Evolutionary conservation across 73 alveolate species (phyloP).

Genomic region (Paramecium bursaria): DNA sequence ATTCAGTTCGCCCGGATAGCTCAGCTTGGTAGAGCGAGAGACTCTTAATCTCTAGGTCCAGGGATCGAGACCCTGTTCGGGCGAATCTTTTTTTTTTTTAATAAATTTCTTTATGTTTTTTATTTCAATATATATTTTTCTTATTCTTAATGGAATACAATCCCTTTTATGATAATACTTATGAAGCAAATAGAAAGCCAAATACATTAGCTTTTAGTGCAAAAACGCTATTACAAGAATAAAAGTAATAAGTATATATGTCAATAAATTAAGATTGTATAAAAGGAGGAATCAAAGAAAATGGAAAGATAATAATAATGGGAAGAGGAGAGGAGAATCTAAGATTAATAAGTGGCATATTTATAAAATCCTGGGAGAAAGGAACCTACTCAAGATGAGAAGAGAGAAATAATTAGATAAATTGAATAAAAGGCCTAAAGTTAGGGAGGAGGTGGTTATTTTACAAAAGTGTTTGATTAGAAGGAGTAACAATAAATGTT

Average conservation of each 20-base stretch:
- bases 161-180: conserved; percentile 38
- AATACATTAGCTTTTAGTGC: conserved; percentile 29
- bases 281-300: conserved; percentile 30
- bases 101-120: not conserved
- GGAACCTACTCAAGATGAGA: not conserved
- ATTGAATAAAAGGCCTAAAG: conserved; percentile 39
- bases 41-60: conserved; percentile 41
- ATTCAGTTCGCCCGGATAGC: conserved; percentile 59
- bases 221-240: conserved; percentile 2
- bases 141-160: conserved; percentile 1
- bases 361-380: conserved; percentile 4
- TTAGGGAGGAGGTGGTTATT: conserved; percentile 39
- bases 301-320: not conserved
- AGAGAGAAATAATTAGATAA: conserved; percentile 26
- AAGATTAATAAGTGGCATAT: conserved; percentile 25
- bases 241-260: conserved; percentile 26
- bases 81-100: conserved; percentile 1
- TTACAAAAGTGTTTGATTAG: conserved; percentile 46
- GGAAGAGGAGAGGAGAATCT: conserved; percentile 25
- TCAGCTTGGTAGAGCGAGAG: conserved; percentile 67
- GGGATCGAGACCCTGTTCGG: conserved; percentile 48
- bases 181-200: not conserved
- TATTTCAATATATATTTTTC: not conserved
- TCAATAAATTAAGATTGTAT: not conserved
- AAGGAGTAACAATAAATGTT: conserved; percentile 22